A percentile compares a stretch with the other conserved stretches of the same genome.
Evolutionary conservation across 495 filamentous ascomycete genomes (phyloP).

Genomic region (Hypoxylon intermedium): DNA sequence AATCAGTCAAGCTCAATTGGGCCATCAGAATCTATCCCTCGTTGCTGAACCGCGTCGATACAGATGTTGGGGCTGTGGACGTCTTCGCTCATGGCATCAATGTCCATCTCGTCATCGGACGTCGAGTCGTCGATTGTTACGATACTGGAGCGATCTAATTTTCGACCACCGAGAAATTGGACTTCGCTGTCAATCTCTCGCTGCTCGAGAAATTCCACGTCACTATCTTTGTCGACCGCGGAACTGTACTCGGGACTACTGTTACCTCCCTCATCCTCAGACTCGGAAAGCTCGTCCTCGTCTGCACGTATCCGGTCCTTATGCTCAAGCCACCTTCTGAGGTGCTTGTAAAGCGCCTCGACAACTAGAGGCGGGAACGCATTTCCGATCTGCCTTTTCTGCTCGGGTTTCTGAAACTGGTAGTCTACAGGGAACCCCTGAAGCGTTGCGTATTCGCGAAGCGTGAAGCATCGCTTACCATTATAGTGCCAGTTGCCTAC

Average conservation of each 20-base stretch:
- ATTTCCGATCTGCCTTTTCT: slow-evolving; percentile 83
- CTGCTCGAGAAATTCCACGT: slow-evolving; percentile 29
- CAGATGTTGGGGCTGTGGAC: slow-evolving; percentile 6
- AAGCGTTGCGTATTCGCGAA: slow-evolving; percentile 75
- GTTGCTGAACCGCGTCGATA: slow-evolving; percentile 4
- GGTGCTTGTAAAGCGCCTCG: slow-evolving; percentile 63
- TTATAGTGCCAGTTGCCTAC: slow-evolving; percentile 73
- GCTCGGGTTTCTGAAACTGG: slow-evolving; percentile 58
- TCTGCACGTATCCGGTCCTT: slow-evolving; percentile 55
- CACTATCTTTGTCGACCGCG: slow-evolving; percentile 22
- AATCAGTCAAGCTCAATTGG: slow-evolving; percentile 24
- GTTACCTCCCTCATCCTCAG: slow-evolving; percentile 19
- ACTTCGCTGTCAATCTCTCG: slow-evolving; percentile 19
- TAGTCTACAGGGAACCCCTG: slow-evolving; percentile 76
- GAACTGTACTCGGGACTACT: neutral
- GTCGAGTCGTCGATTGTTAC: slow-evolving; percentile 23
- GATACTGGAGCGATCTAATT: slow-evolving; percentile 5
- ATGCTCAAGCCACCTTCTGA: slow-evolving; percentile 62
- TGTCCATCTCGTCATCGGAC: slow-evolving; percentile 20
- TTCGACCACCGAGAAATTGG: slow-evolving; percentile 19
- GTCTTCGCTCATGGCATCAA: slow-evolving; percentile 26
- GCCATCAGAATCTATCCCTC: neutral
- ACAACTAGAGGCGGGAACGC: slow-evolving; percentile 77
- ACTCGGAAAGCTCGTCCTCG: slow-evolving; percentile 29
- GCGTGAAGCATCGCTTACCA: slow-evolving; percentile 70